Evolutionary conservation across 495 filamentous ascomycete genomes (phyloP), one percentile per base, ranked within the genome.

Genomic region (Neurospora hispaniola): DNA sequence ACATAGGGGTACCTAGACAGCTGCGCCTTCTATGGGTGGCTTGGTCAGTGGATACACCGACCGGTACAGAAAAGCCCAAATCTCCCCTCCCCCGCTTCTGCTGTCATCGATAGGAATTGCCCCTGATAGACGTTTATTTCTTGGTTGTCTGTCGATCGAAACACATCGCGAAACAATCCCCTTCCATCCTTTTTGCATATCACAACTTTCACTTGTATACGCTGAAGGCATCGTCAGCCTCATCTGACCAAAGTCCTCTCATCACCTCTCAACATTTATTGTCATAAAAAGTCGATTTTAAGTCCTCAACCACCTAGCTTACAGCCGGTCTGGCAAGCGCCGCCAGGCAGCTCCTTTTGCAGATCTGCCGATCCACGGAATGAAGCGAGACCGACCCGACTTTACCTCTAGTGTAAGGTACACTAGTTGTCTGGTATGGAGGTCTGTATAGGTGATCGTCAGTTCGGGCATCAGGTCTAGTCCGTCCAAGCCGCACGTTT

Each of bases 401-500:
- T 59, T 48, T 48, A 38, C 35, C 35, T 38, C 35, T 38, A n/a
- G 44, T 59, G 10, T 27, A 59, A 20, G 23, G 35, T 38, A 5
- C 35, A 31, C 27, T 31, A 27, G 27, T 27, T 27, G 42, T 42
- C 42, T 42, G 41, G 41, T 40, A 31, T 31, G 27, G 27, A 31
- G 27, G 27, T 31, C 27, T 31, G 27, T 31, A 31, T 31, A 42
- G 12, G 42, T 16, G 12, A 16, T 18, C 16, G 42, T 43, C 48
- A 35, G 35, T 38, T 41, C 69, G 44, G 46, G 40, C 18, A 31
- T 39, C 14, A 42, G 3, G 3, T 42, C 6, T 39, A 39, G 39
- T 39, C 40, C 12, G 43, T 16, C 23, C 41, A 35, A 41, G 9
- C 35, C 12, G 41, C 75, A 76, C 75, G 75, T 76, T 76, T 48